phyloP scores from a whole-genome alignment of 805 yeast species.

The Schwanniomyces yamadae region DNA sequence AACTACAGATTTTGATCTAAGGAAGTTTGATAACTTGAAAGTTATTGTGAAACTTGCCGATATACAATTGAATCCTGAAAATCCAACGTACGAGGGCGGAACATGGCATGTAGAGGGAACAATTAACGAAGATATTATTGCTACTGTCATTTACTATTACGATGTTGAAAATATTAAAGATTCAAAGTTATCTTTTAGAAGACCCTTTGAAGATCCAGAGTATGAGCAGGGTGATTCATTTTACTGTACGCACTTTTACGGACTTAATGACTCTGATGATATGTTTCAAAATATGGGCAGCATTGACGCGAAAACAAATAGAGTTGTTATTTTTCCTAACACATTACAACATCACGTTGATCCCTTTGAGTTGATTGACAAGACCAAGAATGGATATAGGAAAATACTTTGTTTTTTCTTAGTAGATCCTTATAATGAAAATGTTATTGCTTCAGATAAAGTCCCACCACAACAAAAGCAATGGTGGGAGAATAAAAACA shows the following conservation, averaged over 20 bases:
- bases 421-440: constrained; percentile 34
- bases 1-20: constrained; percentile 15
- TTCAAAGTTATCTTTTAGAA: constrained; percentile 30
- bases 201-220: constrained; percentile 26
- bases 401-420: constrained; percentile 41
- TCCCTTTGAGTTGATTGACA: constrained; percentile 35
- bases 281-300: constrained; percentile 25
- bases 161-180: constrained; percentile 39
- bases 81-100: constrained; percentile 38
- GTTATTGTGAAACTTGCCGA: constrained; percentile 42
- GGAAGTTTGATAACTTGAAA: constrained; percentile 21
- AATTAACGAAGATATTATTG: constrained; percentile 41
- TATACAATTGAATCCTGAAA: constrained; percentile 41
- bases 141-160: constrained; percentile 40
- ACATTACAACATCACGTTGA: constrained; percentile 39
- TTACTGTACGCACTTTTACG: constrained; percentile 25
- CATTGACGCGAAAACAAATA: constrained; percentile 22
- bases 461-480: constrained; percentile 40
- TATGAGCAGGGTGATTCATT: constrained; percentile 35
- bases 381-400: constrained; percentile 34
- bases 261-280: constrained; percentile 27
- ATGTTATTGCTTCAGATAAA: constrained; percentile 24
- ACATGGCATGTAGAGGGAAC: constrained; percentile 46
- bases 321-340: constrained; percentile 40
- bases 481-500: constrained; percentile 27